These are phyloP conservation scores for Purpureocillium takamizusanense DNA, from an alignment of 2,329 filamentous ascomycete species.

Conservation along the genomic window DNA sequence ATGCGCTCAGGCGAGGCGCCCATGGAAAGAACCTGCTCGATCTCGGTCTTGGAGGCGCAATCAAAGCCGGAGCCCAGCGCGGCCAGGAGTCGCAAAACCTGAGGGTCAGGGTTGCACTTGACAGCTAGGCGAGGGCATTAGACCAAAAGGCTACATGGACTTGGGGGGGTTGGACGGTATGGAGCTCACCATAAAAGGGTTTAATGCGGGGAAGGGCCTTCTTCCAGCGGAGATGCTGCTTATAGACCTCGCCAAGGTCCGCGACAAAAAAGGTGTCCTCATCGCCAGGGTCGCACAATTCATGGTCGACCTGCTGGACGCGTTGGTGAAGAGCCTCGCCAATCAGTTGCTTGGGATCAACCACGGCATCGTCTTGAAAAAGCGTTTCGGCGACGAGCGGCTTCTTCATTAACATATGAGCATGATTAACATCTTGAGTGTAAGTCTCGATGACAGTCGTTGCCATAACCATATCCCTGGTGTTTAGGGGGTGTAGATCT, in stretches of 20 bases:
- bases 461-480: constrained; percentile 57
- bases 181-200: constrained; percentile 78
- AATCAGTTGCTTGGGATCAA: constrained; percentile 69
- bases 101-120: constrained; percentile 95
- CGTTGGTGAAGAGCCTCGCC: constrained; percentile 79
- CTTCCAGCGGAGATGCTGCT: constrained; percentile 98
- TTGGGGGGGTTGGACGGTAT: too few relatives aligned
- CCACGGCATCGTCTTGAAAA: constrained; percentile 29
- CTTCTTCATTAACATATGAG: constrained; percentile 38
- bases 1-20: constrained; percentile 83
- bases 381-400: constrained; percentile 27
- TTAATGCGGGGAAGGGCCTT: constrained; percentile 84
- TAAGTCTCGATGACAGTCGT: constrained; percentile 48
- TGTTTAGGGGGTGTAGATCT: constrained; percentile 13
- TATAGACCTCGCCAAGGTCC: constrained; percentile 96
- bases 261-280: constrained; percentile 98
- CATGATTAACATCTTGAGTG: constrained; percentile 39
- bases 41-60: constrained; percentile 95
- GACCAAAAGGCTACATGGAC: constrained; percentile 3
- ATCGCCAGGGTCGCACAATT: constrained; percentile 81
- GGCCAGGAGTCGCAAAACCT: constrained; percentile 79
- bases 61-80: constrained; percentile 91
- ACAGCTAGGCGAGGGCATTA: constrained; percentile 51
- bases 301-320: constrained; percentile 74
- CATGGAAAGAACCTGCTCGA: constrained; percentile 78